Percentiles rank a stretch among this genome's conserved stretches.
Evolutionary conservation across 108 stramenopile genomes (phyloP).

Genomic region (Pseudonitzschia delicatissima): DNA sequence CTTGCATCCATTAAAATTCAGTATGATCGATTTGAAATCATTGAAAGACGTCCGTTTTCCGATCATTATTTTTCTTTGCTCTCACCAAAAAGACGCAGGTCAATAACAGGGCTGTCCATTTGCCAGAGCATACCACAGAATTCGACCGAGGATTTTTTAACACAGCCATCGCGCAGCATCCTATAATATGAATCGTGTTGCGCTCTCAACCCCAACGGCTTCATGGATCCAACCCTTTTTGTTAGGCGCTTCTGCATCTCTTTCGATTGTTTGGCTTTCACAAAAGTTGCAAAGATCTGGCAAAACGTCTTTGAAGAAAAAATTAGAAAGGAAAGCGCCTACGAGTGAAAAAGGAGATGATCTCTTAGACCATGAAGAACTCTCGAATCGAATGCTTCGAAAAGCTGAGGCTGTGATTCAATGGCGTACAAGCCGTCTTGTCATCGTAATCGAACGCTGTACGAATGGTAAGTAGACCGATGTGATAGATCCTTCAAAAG

Average conservation of each 20-base stretch:
- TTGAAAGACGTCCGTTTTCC: no score
- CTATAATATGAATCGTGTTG: neutral
- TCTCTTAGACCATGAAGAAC: conserved; percentile 56
- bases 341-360: conserved; percentile 1
- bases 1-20: no score
- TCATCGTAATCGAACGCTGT: conserved; percentile 77
- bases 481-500: no score
- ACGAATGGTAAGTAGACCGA: conserved; percentile 33
- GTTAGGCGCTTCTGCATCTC: conserved; percentile 27
- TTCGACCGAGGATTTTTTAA: neutral
- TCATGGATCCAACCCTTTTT: conserved; percentile 32
- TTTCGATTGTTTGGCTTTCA: conserved; percentile 21
- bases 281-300: neutral
- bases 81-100: no score
- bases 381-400: conserved; percentile 78
- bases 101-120: neutral
- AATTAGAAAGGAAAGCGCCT: neutral
- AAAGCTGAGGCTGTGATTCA: conserved; percentile 84
- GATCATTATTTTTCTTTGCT: no score
- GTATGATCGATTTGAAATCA: no score
- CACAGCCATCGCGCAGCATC: neutral
- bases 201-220: neutral
- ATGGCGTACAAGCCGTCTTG: conserved; percentile 70
- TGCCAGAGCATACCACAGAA: neutral
- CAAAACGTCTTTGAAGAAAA: neutral